These are phyloP conservation scores for Penicillium sp. DNA, from an alignment of 2,329 filamentous ascomycete species.

Conservation along the genomic window DNA sequence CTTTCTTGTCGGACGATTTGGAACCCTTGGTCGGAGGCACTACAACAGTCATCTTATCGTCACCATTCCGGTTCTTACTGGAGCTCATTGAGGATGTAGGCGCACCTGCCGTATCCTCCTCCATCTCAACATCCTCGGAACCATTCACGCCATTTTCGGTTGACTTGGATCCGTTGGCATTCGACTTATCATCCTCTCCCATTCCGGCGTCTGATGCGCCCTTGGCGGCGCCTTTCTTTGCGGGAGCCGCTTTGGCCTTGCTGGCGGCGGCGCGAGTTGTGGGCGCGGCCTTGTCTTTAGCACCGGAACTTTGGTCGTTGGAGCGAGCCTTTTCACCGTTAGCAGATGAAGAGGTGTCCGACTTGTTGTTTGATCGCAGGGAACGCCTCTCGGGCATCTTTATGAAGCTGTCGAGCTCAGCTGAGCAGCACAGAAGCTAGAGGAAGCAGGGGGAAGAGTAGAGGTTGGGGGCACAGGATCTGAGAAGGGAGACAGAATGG, in stretches of 20 bases:
- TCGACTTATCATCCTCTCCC: conserved; percentile 75
- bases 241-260: conserved; percentile 42
- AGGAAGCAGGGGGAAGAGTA: conserved; percentile 31
- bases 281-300: conserved; percentile 51
- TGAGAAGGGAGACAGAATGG: conserved; percentile 17
- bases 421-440: conserved; percentile 35
- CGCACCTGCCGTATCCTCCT: conserved; percentile 62
- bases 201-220: conserved; percentile 52
- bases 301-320: conserved; percentile 48
- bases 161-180: conserved; percentile 69
- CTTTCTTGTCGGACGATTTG: conserved; percentile 60
- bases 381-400: conserved; percentile 54
- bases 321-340: conserved; percentile 52
- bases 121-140: conserved; percentile 73
- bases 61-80: conserved; percentile 70
- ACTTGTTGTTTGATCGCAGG: conserved; percentile 52
- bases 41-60: conserved; percentile 80
- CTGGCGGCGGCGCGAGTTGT: conserved; percentile 46
- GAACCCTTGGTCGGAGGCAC: conserved; percentile 72
- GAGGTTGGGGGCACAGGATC: conserved; percentile 19
- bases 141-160: conserved; percentile 69
- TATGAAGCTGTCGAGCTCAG: conserved; percentile 39
- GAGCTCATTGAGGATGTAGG: conserved; percentile 59
- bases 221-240: conserved; percentile 44
- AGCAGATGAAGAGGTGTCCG: conserved; percentile 50